These are phyloP conservation scores for Naganishia onofrii DNA, from an alignment of 768 basidiomycete genomes.

Conservation along the genomic window DNA sequence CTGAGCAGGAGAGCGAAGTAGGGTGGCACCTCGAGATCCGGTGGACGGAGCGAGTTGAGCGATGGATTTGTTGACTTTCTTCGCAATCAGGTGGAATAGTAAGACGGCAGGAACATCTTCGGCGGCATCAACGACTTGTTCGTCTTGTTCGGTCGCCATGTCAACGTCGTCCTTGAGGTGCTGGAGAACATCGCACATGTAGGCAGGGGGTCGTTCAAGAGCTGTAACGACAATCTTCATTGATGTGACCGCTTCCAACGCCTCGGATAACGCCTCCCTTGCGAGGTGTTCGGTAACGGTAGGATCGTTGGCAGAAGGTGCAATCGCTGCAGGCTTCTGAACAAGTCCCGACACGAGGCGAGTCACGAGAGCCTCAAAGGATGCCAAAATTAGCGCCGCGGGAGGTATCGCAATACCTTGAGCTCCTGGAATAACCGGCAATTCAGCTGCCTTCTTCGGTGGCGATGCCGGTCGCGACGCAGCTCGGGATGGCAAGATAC, in stretches of 20 bases:
- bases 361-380: slow-evolving; percentile 48
- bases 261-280: slow-evolving; percentile 49
- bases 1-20: slow-evolving; percentile 35
- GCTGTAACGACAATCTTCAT: slow-evolving; percentile 42
- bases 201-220: slow-evolving; percentile 31
- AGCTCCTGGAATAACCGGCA: slow-evolving; percentile 7
- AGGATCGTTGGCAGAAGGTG: slow-evolving; percentile 35
- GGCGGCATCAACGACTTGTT: slow-evolving; percentile 46
- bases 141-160: slow-evolving; percentile 40
- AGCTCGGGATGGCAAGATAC: slow-evolving; percentile 48
- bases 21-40: not conserved
- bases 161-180: slow-evolving; percentile 46
- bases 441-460: slow-evolving; percentile 33
- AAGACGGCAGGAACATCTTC: slow-evolving; percentile 49
- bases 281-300: slow-evolving; percentile 47
- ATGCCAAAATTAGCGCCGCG: slow-evolving; percentile 43
- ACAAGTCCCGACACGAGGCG: slow-evolving; percentile 44
- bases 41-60: not conserved
- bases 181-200: slow-evolving; percentile 34
- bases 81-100: slow-evolving; percentile 42
- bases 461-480: slow-evolving; percentile 49
- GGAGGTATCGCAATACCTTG: slow-evolving; percentile 31
- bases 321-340: slow-evolving; percentile 35
- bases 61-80: slow-evolving; percentile 39
- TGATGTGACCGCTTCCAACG: slow-evolving; percentile 47